Base-by-base conservation (phyloP, 805 yeast species). In the Diddensiella transvaalensis region DNA sequence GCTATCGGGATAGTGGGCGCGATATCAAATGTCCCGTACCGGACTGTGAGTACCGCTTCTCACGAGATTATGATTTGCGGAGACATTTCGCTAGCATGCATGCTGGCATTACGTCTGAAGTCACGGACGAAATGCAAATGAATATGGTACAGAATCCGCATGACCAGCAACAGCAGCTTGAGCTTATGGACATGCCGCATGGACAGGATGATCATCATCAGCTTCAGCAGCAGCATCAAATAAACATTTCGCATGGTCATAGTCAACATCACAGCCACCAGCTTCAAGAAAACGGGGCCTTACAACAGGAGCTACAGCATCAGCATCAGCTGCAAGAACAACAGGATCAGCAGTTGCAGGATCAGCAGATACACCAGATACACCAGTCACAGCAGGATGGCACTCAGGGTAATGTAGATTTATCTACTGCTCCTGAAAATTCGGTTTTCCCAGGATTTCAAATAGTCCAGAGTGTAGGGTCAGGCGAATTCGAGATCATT, bases 21-120 rank as follows among this genome's bases (percentile, higher is more conserved):
- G 49, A 50, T 10, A 45, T 67, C 15, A 56, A 52, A 2, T 71
- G 75, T 48, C 58, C 65, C 1, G 54, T 57, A 2, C 47, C 40
- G 3, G 61, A 55, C 2, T 71, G 75, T 43, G 55, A 47, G 22
- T 61, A 54, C 49, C 52, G 70, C 24, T 71, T 68, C 52, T 52
- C 50, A 17, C 51, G 76, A 22, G 50, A 62, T 44, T 71, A 71
- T 51, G 76, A 71, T 49, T 45, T 69, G 40, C 53, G 54, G 22
- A 60, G 76, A 4, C 75, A 71, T 44, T 26, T 67, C 21, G 40
- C 42, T 2, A 42, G 55, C 32, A 23, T 37, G 26, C 61, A 58
- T 36, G 35, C 49, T 4, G 50, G 29, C 4, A 24, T 8, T 8
- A 26, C 32, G 32, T n/a, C n/a, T n/a, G n/a, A n/a, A n/a, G n/a